Conservation (phyloP, 768 basidiomycete genomes). For the Inosperma sp. region DNA sequence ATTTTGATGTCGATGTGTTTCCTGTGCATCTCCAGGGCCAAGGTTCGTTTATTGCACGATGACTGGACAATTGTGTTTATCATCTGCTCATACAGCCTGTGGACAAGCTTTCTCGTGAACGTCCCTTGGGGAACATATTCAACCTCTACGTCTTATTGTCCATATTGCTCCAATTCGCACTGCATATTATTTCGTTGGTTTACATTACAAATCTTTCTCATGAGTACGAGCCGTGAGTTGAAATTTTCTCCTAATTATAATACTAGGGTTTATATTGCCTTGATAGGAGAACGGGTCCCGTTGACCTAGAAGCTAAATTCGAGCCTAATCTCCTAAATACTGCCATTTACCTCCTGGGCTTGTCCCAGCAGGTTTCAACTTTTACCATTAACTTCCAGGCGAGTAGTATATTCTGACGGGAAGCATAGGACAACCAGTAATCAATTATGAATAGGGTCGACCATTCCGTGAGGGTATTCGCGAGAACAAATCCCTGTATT, state of each 20-base stretch:
- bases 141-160: constrained; percentile 93
- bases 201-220: constrained; percentile 91
- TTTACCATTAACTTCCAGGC: constrained; percentile 98
- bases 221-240: constrained; percentile 65
- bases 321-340: constrained; percentile 94
- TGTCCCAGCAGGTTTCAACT: constrained; percentile 97
- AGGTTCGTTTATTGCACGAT: constrained; percentile 49
- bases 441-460: constrained; percentile 55
- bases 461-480: constrained; percentile 98
- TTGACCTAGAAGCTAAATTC: constrained; percentile 95
- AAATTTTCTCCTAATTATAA: constrained; percentile 6
- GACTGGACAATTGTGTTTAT: background rate
- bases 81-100: constrained; percentile 60
- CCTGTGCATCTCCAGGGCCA: constrained; percentile 94
- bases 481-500: constrained; percentile 91
- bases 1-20: constrained; percentile 99
- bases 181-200: constrained; percentile 85
- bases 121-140: constrained; percentile 94
- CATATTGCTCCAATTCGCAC: constrained; percentile 86
- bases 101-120: constrained; percentile 89
- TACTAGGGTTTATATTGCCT: constrained; percentile 7
- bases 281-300: constrained; percentile 52
- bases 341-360: constrained; percentile 90
- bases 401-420: constrained; percentile 9
- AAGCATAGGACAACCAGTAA: background rate